Evolutionary conservation across 768 basidiomycete species (phyloP).

Genomic region (Termitomyces bulborhizus): DNA sequence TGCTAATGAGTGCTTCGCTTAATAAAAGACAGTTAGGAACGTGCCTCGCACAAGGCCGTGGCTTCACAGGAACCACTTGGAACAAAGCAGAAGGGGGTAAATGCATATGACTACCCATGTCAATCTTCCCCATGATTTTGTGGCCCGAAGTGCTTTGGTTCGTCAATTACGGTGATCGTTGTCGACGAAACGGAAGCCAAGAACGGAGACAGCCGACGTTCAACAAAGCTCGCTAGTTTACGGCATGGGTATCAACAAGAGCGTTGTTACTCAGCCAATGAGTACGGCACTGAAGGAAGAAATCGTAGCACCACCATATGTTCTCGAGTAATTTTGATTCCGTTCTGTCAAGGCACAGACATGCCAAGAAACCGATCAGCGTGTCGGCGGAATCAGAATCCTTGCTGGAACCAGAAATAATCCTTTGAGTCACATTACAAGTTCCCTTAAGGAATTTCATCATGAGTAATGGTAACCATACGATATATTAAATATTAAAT

Average conservation of each 20-base stretch:
- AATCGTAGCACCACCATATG: neutral
- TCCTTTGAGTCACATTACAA: neutral
- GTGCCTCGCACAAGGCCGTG: slow-evolving; percentile 5
- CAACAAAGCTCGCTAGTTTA: neutral
- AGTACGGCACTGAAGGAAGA: neutral
- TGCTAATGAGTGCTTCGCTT: neutral
- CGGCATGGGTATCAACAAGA: neutral
- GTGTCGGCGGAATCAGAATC: slow-evolving; percentile 5
- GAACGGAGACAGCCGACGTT: slow-evolving; percentile 7
- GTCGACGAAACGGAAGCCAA: slow-evolving; percentile 3
- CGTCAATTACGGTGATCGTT: neutral
- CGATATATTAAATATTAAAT: neutral
- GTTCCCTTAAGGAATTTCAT: neutral
- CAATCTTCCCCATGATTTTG: slow-evolving; percentile 1
- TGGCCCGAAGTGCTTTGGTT: neutral
- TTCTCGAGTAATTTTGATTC: neutral
- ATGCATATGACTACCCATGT: neutral
- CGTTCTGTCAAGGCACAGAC: neutral
- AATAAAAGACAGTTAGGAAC: slow-evolving; percentile 4
- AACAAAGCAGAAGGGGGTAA: neutral
- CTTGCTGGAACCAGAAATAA: neutral
- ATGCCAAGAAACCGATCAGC: neutral
- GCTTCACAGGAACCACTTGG: neutral
- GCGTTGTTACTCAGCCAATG: neutral
- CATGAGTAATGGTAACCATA: neutral